These are phyloP conservation scores for Penicillium psychrosexuale DNA, from an alignment of 2,329 filamentous ascomycete species.

Conservation along the genomic window DNA sequence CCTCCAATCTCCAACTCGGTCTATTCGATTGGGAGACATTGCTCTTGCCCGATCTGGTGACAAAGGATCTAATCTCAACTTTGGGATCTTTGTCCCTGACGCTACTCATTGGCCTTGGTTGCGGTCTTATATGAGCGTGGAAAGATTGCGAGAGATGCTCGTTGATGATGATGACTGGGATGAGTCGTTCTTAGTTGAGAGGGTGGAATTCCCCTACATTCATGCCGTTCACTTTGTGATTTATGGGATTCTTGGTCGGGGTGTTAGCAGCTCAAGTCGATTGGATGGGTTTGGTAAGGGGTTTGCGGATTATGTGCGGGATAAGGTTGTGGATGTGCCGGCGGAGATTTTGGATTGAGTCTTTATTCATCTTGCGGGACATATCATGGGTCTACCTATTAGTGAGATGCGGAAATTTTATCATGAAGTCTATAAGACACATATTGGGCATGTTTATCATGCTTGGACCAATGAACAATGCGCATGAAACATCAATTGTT, in stretches of 20 bases:
- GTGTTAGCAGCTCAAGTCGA: slow-evolving; percentile 49
- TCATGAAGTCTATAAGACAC: background rate
- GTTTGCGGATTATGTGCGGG: slow-evolving; percentile 52
- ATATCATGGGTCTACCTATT: background rate
- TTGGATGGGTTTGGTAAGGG: slow-evolving; percentile 54
- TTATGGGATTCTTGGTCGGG: slow-evolving; percentile 46
- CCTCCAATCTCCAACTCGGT: slow-evolving; percentile 20
- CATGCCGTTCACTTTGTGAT: slow-evolving; percentile 52
- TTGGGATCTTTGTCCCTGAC: slow-evolving; percentile 38
- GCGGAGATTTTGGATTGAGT: slow-evolving; percentile 8
- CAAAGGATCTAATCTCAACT: slow-evolving; percentile 44
- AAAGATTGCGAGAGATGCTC: slow-evolving; percentile 40
- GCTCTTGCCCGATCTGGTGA: slow-evolving; percentile 45
- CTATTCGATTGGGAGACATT: slow-evolving; percentile 44
- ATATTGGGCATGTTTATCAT: background rate
- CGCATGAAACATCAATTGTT: background rate
- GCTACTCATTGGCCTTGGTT: slow-evolving; percentile 36
- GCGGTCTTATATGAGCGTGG: slow-evolving; percentile 40
- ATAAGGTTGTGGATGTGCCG: slow-evolving; percentile 44
- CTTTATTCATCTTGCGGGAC: too few relatives aligned
- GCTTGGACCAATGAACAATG: background rate
- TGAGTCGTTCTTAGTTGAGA: slow-evolving; percentile 43
- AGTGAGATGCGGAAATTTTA: background rate
- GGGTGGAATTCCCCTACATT: slow-evolving; percentile 49
- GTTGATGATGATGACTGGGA: slow-evolving; percentile 43